phyloP scores from a whole-genome alignment of 2,329 filamentous ascomycete species.

The Diplodia seriata region DNA sequence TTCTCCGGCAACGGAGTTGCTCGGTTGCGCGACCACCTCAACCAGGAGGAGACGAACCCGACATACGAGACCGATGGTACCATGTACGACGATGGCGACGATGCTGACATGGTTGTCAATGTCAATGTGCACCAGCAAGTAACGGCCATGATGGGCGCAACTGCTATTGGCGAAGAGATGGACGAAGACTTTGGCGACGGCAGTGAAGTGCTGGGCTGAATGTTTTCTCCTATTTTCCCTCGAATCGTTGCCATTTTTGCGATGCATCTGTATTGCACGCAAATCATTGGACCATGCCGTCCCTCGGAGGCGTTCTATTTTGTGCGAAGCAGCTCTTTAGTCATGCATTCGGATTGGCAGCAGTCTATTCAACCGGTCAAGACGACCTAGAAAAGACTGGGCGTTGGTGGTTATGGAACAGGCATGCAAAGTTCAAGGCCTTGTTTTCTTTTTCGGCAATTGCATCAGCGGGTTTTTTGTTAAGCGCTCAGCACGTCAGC shows the following conservation, averaged over 20 bases:
- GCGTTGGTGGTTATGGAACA: conserved; percentile 23
- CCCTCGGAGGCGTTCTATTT: neutral
- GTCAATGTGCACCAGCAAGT: conserved; percentile 49
- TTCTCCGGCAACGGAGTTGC: conserved; percentile 88
- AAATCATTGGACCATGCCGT: neutral
- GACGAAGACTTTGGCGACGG: conserved; percentile 55
- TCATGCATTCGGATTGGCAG: conserved; percentile 6
- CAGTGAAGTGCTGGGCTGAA: conserved; percentile 52
- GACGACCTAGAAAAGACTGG: conserved; percentile 23
- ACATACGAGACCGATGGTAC: conserved; percentile 43
- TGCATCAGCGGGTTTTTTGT: conserved; percentile 24
- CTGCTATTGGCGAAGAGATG: conserved; percentile 50
- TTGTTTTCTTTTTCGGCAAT: conserved; percentile 22
- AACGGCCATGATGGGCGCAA: conserved; percentile 47
- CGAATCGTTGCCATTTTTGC: neutral
- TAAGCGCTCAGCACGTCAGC: conserved; percentile 16
- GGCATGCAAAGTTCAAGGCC: conserved; percentile 19
- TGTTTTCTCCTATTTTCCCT: conserved; percentile 1
- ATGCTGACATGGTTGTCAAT: conserved; percentile 44
- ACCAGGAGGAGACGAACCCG: conserved; percentile 51
- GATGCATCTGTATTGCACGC: neutral
- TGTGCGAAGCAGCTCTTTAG: neutral
- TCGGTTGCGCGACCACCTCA: conserved; percentile 79
- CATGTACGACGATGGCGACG: conserved; percentile 34
- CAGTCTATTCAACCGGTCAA: conserved; percentile 14